These are phyloP conservation scores for Fusarium succisae DNA, from an alignment of 2,329 filamentous ascomycete genomes.

Conservation along the genomic window DNA sequence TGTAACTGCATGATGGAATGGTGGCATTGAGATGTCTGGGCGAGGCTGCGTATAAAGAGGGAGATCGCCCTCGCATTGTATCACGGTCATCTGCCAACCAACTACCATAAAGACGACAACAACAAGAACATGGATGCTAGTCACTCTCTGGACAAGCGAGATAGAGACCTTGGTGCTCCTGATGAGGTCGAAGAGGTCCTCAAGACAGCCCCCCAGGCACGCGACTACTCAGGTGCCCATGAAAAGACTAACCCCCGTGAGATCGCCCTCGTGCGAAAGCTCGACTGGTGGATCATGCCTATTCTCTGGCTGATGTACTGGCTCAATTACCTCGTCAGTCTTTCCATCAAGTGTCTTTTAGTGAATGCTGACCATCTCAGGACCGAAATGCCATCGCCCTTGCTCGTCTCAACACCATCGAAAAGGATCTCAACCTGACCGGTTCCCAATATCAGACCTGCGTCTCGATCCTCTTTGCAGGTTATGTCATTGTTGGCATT, in stretches of 20 bases:
- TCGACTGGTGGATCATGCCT: slow-evolving; percentile 39
- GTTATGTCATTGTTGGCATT: slow-evolving; percentile 56
- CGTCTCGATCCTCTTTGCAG: slow-evolving; percentile 48
- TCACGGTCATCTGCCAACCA: neutral
- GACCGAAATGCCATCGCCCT: slow-evolving; percentile 59
- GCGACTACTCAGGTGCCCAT: slow-evolving; percentile 34
- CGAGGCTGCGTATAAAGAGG: neutral
- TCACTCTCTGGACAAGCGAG: neutral
- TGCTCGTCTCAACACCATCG: slow-evolving; percentile 47
- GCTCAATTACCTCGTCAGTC: slow-evolving; percentile 49
- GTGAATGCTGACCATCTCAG: neutral
- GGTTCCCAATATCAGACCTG: slow-evolving; percentile 43
- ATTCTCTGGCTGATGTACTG: slow-evolving; percentile 51
- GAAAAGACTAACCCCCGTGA: slow-evolving; percentile 31
- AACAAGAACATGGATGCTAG: neutral
- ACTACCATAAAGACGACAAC: neutral
- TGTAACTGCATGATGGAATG: neutral
- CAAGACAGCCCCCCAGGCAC: neutral
- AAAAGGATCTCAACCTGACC: slow-evolving; percentile 40
- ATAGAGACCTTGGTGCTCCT: neutral
- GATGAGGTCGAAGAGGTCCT: slow-evolving; percentile 18
- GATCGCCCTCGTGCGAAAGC: slow-evolving; percentile 30
- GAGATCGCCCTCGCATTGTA: neutral
- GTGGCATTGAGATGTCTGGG: too few relatives aligned
- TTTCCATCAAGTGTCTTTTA: rapidly evolving